Conservation (phyloP, 768 basidiomycete genomes). For the Nidularia sp. region DNA sequence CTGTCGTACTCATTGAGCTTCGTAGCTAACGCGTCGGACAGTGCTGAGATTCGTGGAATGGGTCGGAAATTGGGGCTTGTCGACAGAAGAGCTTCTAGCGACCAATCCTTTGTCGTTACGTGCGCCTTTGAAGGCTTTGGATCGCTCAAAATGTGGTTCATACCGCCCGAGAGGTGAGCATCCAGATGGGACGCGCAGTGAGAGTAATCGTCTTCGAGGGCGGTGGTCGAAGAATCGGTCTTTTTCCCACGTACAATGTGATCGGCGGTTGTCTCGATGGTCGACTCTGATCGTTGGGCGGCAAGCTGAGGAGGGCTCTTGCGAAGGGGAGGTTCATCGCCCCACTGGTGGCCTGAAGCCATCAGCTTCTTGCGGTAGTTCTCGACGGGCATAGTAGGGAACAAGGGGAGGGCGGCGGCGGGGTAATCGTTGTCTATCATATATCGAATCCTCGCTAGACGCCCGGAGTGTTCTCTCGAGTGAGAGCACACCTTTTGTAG, state of each 20-base stretch:
- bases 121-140: neutral
- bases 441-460: neutral
- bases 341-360: neutral
- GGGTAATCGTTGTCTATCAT: neutral
- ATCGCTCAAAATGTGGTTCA: neutral
- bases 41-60: slow-evolving; percentile 16
- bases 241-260: neutral
- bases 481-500: too few species aligned
- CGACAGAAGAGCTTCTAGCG: slow-evolving; percentile 33
- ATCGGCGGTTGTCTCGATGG: neutral
- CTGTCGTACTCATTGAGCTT: slow-evolving; percentile 43
- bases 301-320: neutral
- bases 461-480: too few species aligned
- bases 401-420: neutral
- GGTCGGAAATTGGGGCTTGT: slow-evolving; percentile 35
- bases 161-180: neutral
- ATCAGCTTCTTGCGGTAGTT: neutral
- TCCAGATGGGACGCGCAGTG: neutral
- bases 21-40: slow-evolving; percentile 29
- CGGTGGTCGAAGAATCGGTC: neutral
- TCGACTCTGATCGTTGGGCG: neutral
- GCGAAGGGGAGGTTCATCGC: neutral
- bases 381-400: neutral
- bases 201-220: neutral
- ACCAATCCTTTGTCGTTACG: slow-evolving; percentile 49